These are phyloP conservation scores for Ogataea pignaliae DNA, from an alignment of 805 yeast genomes.

Conservation along the genomic window DNA sequence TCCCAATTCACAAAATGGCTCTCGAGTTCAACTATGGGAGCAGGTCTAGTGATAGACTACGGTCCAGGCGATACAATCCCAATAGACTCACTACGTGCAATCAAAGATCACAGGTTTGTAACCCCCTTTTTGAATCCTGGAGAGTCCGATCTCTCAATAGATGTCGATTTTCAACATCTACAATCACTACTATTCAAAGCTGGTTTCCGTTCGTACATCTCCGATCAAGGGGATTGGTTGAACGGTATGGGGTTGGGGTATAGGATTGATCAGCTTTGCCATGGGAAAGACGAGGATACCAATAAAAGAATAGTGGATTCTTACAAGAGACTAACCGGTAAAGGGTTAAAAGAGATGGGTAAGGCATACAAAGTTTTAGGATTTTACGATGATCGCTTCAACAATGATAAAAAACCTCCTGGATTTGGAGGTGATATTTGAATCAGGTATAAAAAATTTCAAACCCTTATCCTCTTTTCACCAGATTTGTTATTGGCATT, in stretches of 20 bases:
- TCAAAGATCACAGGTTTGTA: slow-evolving; percentile 65
- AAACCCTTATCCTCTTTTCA: slow-evolving; percentile 1
- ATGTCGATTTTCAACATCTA: slow-evolving; percentile 73
- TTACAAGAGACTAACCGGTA: slow-evolving; percentile 60
- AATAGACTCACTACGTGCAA: slow-evolving; percentile 68
- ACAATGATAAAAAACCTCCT: slow-evolving; percentile 35
- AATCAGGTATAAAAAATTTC: background rate
- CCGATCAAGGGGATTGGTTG: slow-evolving; percentile 75
- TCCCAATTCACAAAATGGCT: slow-evolving; percentile 42
- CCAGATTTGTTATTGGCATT: background rate
- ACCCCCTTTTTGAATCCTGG: slow-evolving; percentile 77
- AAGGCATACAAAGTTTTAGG: slow-evolving; percentile 69
- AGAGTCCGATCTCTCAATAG: slow-evolving; percentile 74
- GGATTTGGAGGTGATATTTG: slow-evolving; percentile 44
- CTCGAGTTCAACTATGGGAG: slow-evolving; percentile 43
- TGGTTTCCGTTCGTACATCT: slow-evolving; percentile 20
- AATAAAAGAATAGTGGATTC: slow-evolving; percentile 51
- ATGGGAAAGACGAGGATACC: slow-evolving; percentile 37
- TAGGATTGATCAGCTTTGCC: slow-evolving; percentile 56
- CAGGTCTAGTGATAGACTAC: slow-evolving; percentile 72
- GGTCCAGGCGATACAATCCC: slow-evolving; percentile 63
- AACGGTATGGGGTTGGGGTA: slow-evolving; percentile 71
- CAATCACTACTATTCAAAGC: slow-evolving; percentile 29
- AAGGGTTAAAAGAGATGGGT: slow-evolving; percentile 67
- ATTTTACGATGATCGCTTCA: slow-evolving; percentile 38